phyloP scores from a whole-genome alignment of 345 rosid species.

The Gossypioides kirkii region DNA sequence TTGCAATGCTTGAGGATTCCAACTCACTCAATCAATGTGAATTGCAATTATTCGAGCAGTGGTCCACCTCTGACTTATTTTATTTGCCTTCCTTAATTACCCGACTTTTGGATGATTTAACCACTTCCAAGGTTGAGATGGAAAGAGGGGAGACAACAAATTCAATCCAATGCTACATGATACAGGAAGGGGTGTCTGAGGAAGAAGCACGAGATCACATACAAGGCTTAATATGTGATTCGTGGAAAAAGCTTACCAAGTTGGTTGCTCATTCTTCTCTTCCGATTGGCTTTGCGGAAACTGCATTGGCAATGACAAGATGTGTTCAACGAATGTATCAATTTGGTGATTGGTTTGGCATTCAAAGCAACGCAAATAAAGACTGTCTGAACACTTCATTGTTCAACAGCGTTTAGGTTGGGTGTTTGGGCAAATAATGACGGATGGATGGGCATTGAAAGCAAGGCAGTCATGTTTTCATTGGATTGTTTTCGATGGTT shows the following conservation, averaged over 20 bases:
- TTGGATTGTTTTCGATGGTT: no score
- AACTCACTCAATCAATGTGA: neutral
- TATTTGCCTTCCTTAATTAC: neutral
- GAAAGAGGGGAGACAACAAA: conserved; percentile 18
- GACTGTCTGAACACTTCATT: neutral
- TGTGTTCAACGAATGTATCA: neutral
- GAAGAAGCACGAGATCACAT: conserved; percentile 21
- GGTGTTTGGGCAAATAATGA: no score
- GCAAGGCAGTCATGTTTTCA: no score
- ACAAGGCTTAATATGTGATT: neutral
- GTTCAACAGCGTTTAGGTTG: neutral
- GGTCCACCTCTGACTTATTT: conserved; percentile 4
- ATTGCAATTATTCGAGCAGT: neutral
- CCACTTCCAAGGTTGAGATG: conserved; percentile 1
- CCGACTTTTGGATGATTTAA: conserved; percentile 12
- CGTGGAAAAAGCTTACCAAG: conserved; percentile 8
- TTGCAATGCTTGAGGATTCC: neutral
- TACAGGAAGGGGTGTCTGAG: conserved; percentile 3
- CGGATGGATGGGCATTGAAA: no score
- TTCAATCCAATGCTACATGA: conserved; percentile 3
- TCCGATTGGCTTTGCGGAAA: neutral
- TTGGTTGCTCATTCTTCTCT: neutral
- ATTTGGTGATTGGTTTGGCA: conserved; percentile 6
- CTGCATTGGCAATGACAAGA: neutral
- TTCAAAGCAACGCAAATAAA: neutral